Evolutionary conservation across 2,329 filamentous ascomycete species (phyloP).

Genomic region (Monosporascus sp.): DNA sequence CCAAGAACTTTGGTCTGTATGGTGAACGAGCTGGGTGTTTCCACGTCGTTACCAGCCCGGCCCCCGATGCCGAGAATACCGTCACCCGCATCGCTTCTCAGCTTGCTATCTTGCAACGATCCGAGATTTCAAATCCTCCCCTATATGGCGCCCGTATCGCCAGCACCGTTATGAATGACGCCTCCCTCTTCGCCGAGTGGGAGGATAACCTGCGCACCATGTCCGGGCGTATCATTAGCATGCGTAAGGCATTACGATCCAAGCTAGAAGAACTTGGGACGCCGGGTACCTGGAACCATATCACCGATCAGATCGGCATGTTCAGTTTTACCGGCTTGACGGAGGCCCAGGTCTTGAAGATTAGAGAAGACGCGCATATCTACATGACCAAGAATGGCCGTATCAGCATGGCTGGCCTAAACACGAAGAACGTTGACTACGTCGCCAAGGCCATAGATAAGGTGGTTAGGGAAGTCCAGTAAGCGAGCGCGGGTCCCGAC

Average conservation of each 20-base stretch:
- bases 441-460: conserved; percentile 85
- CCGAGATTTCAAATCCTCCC: conserved; percentile 95
- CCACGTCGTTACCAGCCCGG: conserved; percentile 79
- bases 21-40: conserved; percentile 95
- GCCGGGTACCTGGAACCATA: conserved; percentile 91
- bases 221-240: conserved; percentile 90
- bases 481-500: neutral
- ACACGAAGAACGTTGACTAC: conserved; percentile 87
- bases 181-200: conserved; percentile 80
- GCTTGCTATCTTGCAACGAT: conserved; percentile 88
- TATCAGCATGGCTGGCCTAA: conserved; percentile 97
- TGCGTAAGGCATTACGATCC: conserved; percentile 72
- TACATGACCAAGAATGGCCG: conserved; percentile 98
- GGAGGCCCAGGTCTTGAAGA: conserved; percentile 66
- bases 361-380: conserved; percentile 67
- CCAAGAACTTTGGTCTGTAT: conserved; percentile 97
- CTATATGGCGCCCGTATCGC: conserved; percentile 91
- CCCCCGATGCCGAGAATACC: conserved; percentile 58
- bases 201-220: conserved; percentile 87
- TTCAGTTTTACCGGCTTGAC: conserved; percentile 86
- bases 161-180: conserved; percentile 76
- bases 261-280: conserved; percentile 83
- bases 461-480: conserved; percentile 58
- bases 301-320: conserved; percentile 99
- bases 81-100: conserved; percentile 72